Evolutionary conservation across 2,329 filamentous ascomycete genomes (phyloP).

Genomic region (Mycocentrospora acerina): DNA sequence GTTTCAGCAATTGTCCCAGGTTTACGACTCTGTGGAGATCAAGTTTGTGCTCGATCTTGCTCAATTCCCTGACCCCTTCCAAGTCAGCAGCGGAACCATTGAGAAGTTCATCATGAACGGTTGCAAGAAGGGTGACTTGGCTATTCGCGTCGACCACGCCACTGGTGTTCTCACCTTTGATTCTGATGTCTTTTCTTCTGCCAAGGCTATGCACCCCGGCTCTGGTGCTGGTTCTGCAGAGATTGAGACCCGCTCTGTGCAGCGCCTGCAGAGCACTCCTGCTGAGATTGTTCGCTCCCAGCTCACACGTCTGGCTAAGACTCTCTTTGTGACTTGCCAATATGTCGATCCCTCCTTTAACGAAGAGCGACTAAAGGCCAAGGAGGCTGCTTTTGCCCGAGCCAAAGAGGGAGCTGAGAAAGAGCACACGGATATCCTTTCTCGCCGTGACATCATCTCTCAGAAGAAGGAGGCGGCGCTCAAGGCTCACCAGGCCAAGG

Average conservation of each 20-base stretch:
- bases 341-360: constrained; percentile 92
- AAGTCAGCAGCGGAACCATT: constrained; percentile 85
- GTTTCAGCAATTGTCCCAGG: constrained; percentile 98
- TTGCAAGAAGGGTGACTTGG: constrained; percentile 98
- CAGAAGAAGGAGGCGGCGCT: constrained; percentile 97
- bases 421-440: constrained; percentile 83
- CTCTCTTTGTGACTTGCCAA: constrained; percentile 89
- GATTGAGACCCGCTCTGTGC: constrained; percentile 78
- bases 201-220: constrained; percentile 86
- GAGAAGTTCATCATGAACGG: constrained; percentile 99
- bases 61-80: constrained; percentile 94
- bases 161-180: constrained; percentile 96
- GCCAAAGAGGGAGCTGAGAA: constrained; percentile 86
- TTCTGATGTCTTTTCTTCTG: constrained; percentile 95
- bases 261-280: constrained; percentile 95
- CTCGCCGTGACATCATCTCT: constrained; percentile 86
- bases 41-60: constrained; percentile 91
- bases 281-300: constrained; percentile 97
- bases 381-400: constrained; percentile 75
- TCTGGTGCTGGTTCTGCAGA: constrained; percentile 86
- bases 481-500: constrained; percentile 80
- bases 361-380: constrained; percentile 75
- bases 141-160: constrained; percentile 93
- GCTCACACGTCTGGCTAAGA: constrained; percentile 85
- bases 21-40: constrained; percentile 97